These are phyloP conservation scores for Xylaria acuta DNA, from an alignment of 495 filamentous ascomycete genomes.

Conservation along the genomic window DNA sequence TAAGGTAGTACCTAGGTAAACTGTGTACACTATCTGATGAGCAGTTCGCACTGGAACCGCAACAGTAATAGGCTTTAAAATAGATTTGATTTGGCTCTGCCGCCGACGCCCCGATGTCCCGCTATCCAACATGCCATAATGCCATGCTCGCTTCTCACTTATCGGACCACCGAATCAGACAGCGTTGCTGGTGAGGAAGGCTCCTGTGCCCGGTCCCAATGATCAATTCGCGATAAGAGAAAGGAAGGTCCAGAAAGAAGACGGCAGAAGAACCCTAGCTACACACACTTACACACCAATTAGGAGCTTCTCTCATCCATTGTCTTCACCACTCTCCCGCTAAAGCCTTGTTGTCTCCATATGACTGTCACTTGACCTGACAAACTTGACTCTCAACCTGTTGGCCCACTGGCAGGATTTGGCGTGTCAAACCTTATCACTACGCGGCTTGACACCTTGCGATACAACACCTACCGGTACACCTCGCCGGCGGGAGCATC, in stretches of 20 bases:
- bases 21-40: not conserved
- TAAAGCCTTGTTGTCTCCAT: slow-evolving; percentile 21
- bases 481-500: slow-evolving; percentile 4
- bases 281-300: slow-evolving; percentile 30
- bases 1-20: too few species aligned
- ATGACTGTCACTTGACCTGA: slow-evolving; percentile 18
- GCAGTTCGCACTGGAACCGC: not conserved
- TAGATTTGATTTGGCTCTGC: slow-evolving; percentile 2
- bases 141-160: slow-evolving; percentile 17
- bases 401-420: slow-evolving; percentile 4
- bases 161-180: slow-evolving; percentile 23
- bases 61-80: slow-evolving; percentile 14
- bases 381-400: slow-evolving; percentile 17
- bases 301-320: slow-evolving; percentile 17
- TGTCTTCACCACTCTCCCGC: slow-evolving; percentile 13
- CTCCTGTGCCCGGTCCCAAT: slow-evolving; percentile 20
- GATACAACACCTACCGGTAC: slow-evolving; percentile 8
- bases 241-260: slow-evolving; percentile 9
- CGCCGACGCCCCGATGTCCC: slow-evolving; percentile 13
- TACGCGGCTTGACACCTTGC: slow-evolving; percentile 9
- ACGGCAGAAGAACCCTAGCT: not conserved
- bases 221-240: slow-evolving; percentile 23
- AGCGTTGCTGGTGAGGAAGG: slow-evolving; percentile 24
- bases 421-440: slow-evolving; percentile 15
- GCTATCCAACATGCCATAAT: slow-evolving; percentile 14